Conservation (phyloP, 169 alveolate species). For the Plasmodium malariae region DNA sequence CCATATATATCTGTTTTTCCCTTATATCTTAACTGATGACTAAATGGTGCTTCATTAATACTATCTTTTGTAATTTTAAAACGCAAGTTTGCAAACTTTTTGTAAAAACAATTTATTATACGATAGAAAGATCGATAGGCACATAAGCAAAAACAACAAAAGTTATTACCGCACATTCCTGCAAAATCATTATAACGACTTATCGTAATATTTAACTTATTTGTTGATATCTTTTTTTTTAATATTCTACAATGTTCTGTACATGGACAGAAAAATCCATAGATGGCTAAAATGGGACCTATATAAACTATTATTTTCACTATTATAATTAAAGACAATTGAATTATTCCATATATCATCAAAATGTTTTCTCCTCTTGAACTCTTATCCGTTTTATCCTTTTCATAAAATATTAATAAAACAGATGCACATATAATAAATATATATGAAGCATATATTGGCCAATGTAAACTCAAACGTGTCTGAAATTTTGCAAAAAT, state of each 20-base stretch:
- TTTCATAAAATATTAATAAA: conserved; percentile 79
- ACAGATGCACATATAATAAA: conserved; percentile 82
- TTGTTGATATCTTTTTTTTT: conserved; percentile 69
- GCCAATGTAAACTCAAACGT: conserved; percentile 82
- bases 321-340: conserved; percentile 77
- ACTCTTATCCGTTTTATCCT: conserved; percentile 57
- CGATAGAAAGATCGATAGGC: conserved; percentile 83
- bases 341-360: conserved; percentile 78
- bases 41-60: conserved; percentile 83
- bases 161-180: conserved; percentile 83
- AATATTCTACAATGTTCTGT: conserved; percentile 85
- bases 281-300: conserved; percentile 84
- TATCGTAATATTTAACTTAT: conserved; percentile 80
- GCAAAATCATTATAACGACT: conserved; percentile 86
- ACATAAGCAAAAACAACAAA: conserved; percentile 84
- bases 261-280: conserved; percentile 86
- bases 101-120: conserved; percentile 63
- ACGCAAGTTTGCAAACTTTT: conserved; percentile 48
- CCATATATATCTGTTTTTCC: conserved; percentile 90
- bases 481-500: conserved; percentile 85
- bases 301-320: conserved; percentile 78
- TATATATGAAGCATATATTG: conserved; percentile 82
- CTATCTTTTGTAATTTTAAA: conserved; percentile 37
- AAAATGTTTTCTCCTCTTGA: conserved; percentile 77
- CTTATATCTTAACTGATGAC: conserved; percentile 88